Base-by-base conservation (phyloP, 78 protist species). In the Pigoraptor vietnamica region DNA sequence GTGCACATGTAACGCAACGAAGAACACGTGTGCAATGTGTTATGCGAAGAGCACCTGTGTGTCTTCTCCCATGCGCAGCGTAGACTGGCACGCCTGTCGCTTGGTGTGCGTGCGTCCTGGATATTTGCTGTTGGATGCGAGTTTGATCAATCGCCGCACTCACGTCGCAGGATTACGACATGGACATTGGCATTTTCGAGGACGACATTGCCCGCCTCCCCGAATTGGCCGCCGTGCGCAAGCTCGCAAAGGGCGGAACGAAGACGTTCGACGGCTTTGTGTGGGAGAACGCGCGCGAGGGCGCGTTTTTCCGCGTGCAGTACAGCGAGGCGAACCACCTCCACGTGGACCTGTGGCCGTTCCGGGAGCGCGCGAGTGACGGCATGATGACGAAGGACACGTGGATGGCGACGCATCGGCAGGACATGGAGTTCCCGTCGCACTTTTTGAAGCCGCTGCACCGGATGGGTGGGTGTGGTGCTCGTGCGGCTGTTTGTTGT, bases 221-320 rank as follows among this genome's bases (percentile, higher is more conserved):
- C 55, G 89, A 86, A 35, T 37, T 83, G 24, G 19, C 19, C 34
- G 35, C 88, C 88, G 88, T 34, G 34, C 2, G 24, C 21, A 32
- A 83, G 88, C 88, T 79, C n/a, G 84, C 23, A 19, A 34, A 35
- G 34, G 38, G 88, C 88, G 38, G 35, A 2, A 34, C 34, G 2
- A 83, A 35, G n/a, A 24, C 2, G 33, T 37, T 25, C 9, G 90
- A 87, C 37, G 82, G 81, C 10, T 87, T 40, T n/a, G 36, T 87
- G 1, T 87, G 90, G 90, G 90, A 87, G 23, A 23, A n/a, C 21
- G 90, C 90, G 34, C 90, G 90, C 0, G 81, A 87, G 34, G 90
- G 90, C 82, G 90, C 39, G 21, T 87, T 87, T 40, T 38, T 14
- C 25, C 90, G 90, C 38, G 81, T 87, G 1, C 90, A 87, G 40